Evolutionary conservation across 2,329 filamentous ascomycete genomes (phyloP).

Genomic region (Lachnellula suecica): DNA sequence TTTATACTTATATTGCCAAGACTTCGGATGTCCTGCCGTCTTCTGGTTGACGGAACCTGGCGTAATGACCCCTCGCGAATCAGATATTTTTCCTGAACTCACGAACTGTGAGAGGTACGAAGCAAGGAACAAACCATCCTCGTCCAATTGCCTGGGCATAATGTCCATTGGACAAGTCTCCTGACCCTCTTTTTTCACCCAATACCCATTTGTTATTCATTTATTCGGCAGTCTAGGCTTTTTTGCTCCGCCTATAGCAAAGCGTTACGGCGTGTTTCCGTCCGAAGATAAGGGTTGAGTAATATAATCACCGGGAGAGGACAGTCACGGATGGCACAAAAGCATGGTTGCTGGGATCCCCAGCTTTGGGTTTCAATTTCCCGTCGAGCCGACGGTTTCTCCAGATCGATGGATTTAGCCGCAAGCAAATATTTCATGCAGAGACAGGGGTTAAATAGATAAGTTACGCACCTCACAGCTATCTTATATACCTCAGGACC

Average conservation of each 20-base stretch:
- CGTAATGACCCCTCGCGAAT: not conserved
- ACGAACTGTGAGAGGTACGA: not conserved
- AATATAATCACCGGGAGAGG: not conserved
- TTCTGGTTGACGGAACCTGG: slow-evolving; percentile 9
- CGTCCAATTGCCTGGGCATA: not conserved
- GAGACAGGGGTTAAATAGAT: not conserved
- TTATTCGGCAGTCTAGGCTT: slow-evolving; percentile 6
- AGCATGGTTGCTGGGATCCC: slow-evolving; percentile 4
- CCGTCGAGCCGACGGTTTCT: slow-evolving; percentile 11
- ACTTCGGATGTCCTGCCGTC: not conserved
- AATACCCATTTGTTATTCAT: slow-evolving; percentile 5
- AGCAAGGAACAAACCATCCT: not conserved
- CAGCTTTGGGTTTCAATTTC: slow-evolving; percentile 1
- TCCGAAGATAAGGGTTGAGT: slow-evolving; percentile 6
- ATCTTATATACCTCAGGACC: not conserved
- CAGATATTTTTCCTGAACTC: not conserved
- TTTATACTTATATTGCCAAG: slow-evolving; percentile 19
- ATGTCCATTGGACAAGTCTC: slow-evolving; percentile 3
- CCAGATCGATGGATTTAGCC: slow-evolving; percentile 10
- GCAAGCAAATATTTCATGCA: not conserved
- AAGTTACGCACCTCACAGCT: not conserved
- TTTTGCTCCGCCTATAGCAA: slow-evolving; percentile 1
- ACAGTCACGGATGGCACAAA: not conserved
- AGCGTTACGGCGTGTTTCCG: slow-evolving; percentile 5
- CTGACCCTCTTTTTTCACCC: slow-evolving; percentile 3